These are phyloP conservation scores for Cucumis melo DNA, from an alignment of 306 rosid species.

Conservation along the genomic window DNA sequence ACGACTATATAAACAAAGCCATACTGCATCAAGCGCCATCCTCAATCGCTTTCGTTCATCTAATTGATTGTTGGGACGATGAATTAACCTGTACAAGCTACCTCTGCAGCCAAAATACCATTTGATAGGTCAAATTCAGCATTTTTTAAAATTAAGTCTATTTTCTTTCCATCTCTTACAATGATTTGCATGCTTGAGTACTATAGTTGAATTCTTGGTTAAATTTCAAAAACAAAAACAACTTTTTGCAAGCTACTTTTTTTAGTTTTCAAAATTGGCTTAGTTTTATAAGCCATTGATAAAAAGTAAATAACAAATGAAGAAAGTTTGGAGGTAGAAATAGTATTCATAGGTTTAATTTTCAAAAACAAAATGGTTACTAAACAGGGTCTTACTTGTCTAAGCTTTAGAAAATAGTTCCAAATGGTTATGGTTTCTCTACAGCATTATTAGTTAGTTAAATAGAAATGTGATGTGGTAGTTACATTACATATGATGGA, in stretches of 20 bases:
- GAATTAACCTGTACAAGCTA: slow-evolving; percentile 85
- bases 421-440: neutral
- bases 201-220: no score
- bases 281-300: no score
- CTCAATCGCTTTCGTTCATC: slow-evolving; percentile 75
- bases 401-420: neutral
- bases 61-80: slow-evolving; percentile 82
- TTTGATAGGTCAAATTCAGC: neutral
- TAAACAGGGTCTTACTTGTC: neutral
- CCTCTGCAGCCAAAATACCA: slow-evolving; percentile 47
- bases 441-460: neutral
- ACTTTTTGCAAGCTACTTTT: no score
- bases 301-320: no score
- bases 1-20: slow-evolving; percentile 10
- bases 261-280: no score
- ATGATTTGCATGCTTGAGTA: no score
- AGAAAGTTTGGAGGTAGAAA: no score
- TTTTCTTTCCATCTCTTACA: no score
- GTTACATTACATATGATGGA: neutral
- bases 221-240: no score
- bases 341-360: no score
- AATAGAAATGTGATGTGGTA: neutral
- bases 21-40: slow-evolving; percentile 94
- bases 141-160: no score
- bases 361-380: no score